A percentile compares a stretch with the other conserved stretches of the same genome.
Conservation (phyloP, 768 basidiomycete genomes). For the Leccinum obscurum region DNA sequence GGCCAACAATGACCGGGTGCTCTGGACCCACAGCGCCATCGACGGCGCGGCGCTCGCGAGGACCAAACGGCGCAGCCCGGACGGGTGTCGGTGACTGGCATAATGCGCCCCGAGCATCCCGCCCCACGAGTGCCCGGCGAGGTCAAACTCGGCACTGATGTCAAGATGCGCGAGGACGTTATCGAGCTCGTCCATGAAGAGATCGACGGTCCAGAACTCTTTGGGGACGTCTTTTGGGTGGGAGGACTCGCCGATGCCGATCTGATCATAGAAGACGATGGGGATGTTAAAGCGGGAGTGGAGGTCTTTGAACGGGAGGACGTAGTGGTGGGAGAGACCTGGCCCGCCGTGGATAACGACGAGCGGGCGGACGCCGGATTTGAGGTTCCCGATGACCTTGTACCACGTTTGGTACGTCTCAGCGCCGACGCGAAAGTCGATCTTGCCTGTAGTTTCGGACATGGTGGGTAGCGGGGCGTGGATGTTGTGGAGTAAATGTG, state of each 20-base stretch:
- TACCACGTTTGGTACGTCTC: constrained; percentile 45
- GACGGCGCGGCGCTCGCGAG: constrained; percentile 37
- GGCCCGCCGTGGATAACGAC: constrained; percentile 51
- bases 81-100: constrained; percentile 38
- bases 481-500: too few relatives aligned
- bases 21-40: constrained; percentile 28
- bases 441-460: constrained; percentile 24
- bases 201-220: constrained; percentile 46
- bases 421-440: constrained; percentile 19
- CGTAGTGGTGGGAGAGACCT: constrained; percentile 38
- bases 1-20: constrained; percentile 27
- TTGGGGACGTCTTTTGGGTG: constrained; percentile 32
- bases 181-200: constrained; percentile 55
- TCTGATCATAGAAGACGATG: constrained; percentile 52
- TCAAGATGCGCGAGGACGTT: constrained; percentile 46
- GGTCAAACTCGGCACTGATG: constrained; percentile 41
- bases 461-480: constrained; percentile 3
- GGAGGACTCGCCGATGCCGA: constrained; percentile 48
- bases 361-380: constrained; percentile 33
- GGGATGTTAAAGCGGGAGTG: constrained; percentile 33
- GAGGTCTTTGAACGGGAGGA: constrained; percentile 41
- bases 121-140: constrained; percentile 62
- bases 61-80: constrained; percentile 39
- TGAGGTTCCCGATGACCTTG: constrained; percentile 43
- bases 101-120: constrained; percentile 50